Evolutionary conservation across 2,329 filamentous ascomycete species (phyloP), one percentile per base, ranked within the genome.

Genomic region (Thielaviopsis cerberus): DNA sequence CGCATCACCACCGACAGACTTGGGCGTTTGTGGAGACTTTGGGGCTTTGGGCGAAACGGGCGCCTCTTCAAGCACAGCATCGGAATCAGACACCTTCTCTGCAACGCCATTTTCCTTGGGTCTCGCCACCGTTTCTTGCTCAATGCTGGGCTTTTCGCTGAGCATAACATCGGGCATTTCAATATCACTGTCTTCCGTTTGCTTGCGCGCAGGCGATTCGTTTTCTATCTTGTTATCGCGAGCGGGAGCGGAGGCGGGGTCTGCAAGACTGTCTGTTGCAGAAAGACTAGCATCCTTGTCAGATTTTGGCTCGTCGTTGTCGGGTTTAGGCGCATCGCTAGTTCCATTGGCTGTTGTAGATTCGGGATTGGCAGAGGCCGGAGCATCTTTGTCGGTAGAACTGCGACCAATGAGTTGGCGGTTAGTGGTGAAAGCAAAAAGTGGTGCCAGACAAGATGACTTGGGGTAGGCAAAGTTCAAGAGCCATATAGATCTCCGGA

Each of bases 1-100:
- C 1, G 72, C 77, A 62, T 81, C 79, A n/a, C 27, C 54, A 56
- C 55, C 63, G 25, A 65, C 64, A 10, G 63, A 62, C n/a, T 62
- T 60, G 22, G 63, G 60, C 1, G 63, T 64, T 6, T 65, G 63
- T 25, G 64, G 63, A 1, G 65, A 63, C 41, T 65, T 62, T n/a
- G 65, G 59, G 5, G 58, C 57, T 4, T 55, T 25, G n/a, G 57
- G 54, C 5, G 54, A 25, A 23, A 30, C 24, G 25, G 34, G 25
- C 13, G 62, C 62, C 3, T 41, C 45, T 10, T 57, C 30, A 6
- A 10, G 15, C 20, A 25, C 15, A 24, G 20, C 7, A 20, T 55
- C 50, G 22, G 25, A 15, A 52, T 23, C 53, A 15, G 30, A 13
- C 3, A n/a, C 20, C 10, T 48, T 22, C 41, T 61, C 48, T 23